These are phyloP conservation scores for Ogataea naganishii DNA, from an alignment of 805 yeast genomes.

Conservation along the genomic window DNA sequence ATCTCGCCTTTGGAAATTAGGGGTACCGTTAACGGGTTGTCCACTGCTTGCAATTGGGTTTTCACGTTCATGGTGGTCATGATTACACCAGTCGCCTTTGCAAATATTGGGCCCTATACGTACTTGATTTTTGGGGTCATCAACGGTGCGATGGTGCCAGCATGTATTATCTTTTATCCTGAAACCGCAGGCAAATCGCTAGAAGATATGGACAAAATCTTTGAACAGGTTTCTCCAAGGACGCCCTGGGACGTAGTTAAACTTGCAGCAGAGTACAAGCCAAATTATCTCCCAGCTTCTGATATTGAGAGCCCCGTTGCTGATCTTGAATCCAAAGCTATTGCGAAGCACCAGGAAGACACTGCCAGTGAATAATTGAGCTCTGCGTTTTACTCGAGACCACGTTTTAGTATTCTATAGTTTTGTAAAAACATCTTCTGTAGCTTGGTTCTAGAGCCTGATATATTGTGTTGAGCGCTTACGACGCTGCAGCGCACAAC, in stretches of 20 bases:
- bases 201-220: conserved; percentile 34
- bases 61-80: conserved; percentile 43
- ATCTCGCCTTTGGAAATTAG: conserved; percentile 36
- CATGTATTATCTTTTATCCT: conserved; percentile 26
- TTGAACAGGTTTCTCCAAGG: conserved; percentile 7
- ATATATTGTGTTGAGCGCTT: too few species aligned
- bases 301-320: too few species aligned
- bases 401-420: too few species aligned
- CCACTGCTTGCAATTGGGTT: conserved; percentile 37
- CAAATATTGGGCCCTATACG: conserved; percentile 25
- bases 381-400: too few species aligned
- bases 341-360: too few species aligned
- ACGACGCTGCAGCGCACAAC: too few species aligned
- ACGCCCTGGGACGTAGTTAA: conserved; percentile 27
- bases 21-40: conserved; percentile 36
- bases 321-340: too few species aligned
- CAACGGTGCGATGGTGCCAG: conserved; percentile 23
- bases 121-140: conserved; percentile 30
- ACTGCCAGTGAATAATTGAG: too few species aligned
- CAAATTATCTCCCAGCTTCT: too few species aligned
- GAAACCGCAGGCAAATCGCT: conserved; percentile 32
- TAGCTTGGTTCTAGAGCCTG: too few species aligned
- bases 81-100: conserved; percentile 29
- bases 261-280: too few species aligned
- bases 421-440: too few species aligned